phyloP scores from a whole-genome alignment of 2,329 filamentous ascomycete species.

The Alternaria triticimaculans region DNA sequence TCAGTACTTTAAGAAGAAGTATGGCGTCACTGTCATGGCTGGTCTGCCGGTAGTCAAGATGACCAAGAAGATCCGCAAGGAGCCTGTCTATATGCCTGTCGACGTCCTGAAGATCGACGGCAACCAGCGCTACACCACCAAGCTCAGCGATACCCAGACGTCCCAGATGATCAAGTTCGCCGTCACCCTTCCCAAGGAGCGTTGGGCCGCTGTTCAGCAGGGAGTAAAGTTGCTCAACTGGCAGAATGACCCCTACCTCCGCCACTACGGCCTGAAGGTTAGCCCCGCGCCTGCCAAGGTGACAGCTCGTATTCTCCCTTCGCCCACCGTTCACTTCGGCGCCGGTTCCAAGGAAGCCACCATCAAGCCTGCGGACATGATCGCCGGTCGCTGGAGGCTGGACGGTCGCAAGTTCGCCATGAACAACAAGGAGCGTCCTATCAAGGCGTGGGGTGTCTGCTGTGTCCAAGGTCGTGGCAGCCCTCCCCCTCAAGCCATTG shows the following conservation, averaged over 20 bases:
- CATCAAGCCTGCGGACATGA: conserved; percentile 50
- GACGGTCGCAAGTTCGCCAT: conserved; percentile 75
- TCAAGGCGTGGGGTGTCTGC: conserved; percentile 79
- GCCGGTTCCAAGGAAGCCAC: conserved; percentile 29
- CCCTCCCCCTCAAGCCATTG: conserved; percentile 52
- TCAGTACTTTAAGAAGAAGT: conserved; percentile 61
- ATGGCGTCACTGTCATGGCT: conserved; percentile 57
- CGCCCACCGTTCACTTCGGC: conserved; percentile 74
- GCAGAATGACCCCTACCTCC: conserved; percentile 71
- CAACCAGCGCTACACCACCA: conserved; percentile 65
- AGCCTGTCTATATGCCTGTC: conserved; percentile 60
- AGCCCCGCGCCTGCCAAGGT: conserved; percentile 65
- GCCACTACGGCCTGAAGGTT: conserved; percentile 76
- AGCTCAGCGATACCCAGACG: conserved; percentile 70
- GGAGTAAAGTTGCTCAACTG: conserved; percentile 74
- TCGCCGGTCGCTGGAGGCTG: conserved; percentile 83
- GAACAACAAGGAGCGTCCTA: conserved; percentile 63
- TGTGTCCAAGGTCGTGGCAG: conserved; percentile 63
- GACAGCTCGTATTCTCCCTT: conserved; percentile 72
- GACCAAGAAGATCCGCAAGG: conserved; percentile 57
- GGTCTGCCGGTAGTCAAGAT: conserved; percentile 65
- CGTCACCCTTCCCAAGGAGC: conserved; percentile 74
- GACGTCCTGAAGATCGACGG: conserved; percentile 61
- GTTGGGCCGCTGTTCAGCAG: conserved; percentile 71
- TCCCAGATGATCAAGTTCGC: conserved; percentile 91